phyloP scores from a whole-genome alignment of 1,284 basidiomycete species.

The Rhodotorula sp. region DNA sequence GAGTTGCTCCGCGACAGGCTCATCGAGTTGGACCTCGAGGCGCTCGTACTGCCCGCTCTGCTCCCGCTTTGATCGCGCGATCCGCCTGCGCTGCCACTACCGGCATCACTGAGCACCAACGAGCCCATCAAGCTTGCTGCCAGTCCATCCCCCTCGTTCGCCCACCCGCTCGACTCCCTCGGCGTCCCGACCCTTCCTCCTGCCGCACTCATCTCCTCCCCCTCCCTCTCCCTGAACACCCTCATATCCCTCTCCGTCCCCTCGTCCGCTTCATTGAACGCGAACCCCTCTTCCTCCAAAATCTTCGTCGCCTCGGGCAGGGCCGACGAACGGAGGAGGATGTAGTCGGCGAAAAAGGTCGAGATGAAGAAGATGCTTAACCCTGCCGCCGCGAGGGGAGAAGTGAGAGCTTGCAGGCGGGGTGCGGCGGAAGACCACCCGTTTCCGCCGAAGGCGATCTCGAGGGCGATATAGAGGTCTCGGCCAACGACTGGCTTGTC shows the following conservation, averaged over 20 bases:
- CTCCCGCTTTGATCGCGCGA: background rate
- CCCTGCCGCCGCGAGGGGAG: slow-evolving; percentile 34
- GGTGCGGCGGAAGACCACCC: slow-evolving; percentile 28
- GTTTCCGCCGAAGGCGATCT: slow-evolving; percentile 40
- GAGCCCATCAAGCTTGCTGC: background rate
- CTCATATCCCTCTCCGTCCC: background rate
- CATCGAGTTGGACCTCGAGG: background rate
- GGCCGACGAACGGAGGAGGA: slow-evolving; percentile 27
- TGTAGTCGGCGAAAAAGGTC: slow-evolving; percentile 39
- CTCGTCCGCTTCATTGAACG: slow-evolving; percentile 9
- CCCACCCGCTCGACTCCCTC: background rate
- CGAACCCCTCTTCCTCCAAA: slow-evolving; percentile 19
- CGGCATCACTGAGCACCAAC: slow-evolving; percentile 1
- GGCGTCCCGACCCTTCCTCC: background rate
- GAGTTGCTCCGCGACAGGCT: background rate
- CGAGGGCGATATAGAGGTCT: slow-evolving; percentile 38
- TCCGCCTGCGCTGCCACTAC: background rate
- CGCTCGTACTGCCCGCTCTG: background rate
- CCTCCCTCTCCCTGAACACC: slow-evolving; percentile 5
- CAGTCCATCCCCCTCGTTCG: background rate
- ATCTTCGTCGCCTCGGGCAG: slow-evolving; percentile 9
- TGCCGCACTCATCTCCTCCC: background rate
- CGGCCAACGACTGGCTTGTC: slow-evolving; percentile 26
- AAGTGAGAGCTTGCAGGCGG: slow-evolving; percentile 35
- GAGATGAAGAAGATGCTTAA: slow-evolving; percentile 23